Evolutionary conservation across 768 basidiomycete genomes (phyloP).

Genomic region (Mycena crocata): DNA sequence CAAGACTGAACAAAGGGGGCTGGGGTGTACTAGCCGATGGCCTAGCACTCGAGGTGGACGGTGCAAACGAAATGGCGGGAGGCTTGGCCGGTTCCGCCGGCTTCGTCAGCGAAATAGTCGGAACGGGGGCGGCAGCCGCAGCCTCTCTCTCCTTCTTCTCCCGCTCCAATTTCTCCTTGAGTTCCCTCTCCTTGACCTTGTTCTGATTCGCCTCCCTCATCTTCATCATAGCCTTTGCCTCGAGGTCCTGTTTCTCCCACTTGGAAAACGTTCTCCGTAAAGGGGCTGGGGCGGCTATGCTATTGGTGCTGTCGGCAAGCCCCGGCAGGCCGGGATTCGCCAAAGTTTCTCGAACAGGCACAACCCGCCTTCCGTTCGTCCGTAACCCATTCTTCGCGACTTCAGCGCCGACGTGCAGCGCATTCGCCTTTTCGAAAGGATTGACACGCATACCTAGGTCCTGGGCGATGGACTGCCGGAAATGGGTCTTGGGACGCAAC

Average conservation of each 20-base stretch:
- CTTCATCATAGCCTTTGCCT: conserved; percentile 81
- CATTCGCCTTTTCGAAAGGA: conserved; percentile 52
- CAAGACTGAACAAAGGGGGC: conserved; percentile 37
- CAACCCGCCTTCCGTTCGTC: conserved; percentile 23
- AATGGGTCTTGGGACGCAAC: conserved; percentile 36
- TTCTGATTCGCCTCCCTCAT: conserved; percentile 64
- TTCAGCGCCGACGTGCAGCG: conserved; percentile 38
- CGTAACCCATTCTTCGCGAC: conserved; percentile 32
- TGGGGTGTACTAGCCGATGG: conserved; percentile 15
- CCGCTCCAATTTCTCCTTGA: conserved; percentile 57
- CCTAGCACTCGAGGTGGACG: conserved; percentile 27
- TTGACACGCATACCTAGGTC: conserved; percentile 59
- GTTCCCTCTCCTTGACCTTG: conserved; percentile 54
- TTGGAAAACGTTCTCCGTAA: conserved; percentile 66
- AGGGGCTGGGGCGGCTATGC: conserved; percentile 29
- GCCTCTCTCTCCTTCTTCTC: conserved; percentile 47
- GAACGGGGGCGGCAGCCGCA: conserved; percentile 39
- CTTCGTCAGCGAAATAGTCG: conserved; percentile 43
- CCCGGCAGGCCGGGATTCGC: conserved; percentile 31
- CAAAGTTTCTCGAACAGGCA: conserved; percentile 21
- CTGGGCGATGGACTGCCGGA: conserved; percentile 61
- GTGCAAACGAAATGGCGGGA: conserved; percentile 28
- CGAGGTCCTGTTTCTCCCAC: conserved; percentile 89
- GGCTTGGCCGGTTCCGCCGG: conserved; percentile 38
- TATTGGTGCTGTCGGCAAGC: conserved; percentile 69